A percentile compares a stretch with the other conserved stretches of the same genome.
Conservation (phyloP, 768 basidiomycete genomes). For the Grammothele lineata region DNA sequence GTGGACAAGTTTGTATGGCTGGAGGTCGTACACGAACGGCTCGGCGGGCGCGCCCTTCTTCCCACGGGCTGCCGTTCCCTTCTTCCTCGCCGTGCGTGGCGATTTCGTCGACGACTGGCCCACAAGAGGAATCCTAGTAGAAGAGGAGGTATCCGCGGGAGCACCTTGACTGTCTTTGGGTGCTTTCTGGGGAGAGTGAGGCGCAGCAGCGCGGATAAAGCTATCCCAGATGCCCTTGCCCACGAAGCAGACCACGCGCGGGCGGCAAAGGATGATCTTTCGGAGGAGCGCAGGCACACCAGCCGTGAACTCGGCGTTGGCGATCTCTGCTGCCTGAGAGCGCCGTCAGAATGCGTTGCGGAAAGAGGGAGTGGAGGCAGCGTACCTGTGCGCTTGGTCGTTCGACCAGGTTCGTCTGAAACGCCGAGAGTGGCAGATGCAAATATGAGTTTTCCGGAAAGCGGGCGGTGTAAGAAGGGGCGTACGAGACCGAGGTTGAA, state of each 20-base stretch:
- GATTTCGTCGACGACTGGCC: not conserved
- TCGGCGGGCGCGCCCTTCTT: not conserved
- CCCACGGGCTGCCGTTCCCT: too few relatives aligned
- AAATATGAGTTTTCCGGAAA: too few relatives aligned
- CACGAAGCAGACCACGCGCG: constrained; percentile 72
- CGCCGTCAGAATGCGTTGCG: not conserved
- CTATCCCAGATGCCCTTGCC: constrained; percentile 63
- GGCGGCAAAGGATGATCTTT: constrained; percentile 55
- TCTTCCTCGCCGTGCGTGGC: not conserved
- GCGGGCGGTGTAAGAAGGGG: too few relatives aligned
- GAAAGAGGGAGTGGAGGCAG: not conserved
- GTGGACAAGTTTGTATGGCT: constrained; percentile 48
- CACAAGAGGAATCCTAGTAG: too few relatives aligned
- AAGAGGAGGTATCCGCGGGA: too few relatives aligned
- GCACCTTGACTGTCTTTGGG: too few relatives aligned
- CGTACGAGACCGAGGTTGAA: constrained; percentile 68
- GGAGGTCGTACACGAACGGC: constrained; percentile 36
- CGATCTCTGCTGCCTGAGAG: constrained; percentile 44
- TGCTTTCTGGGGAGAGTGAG: not conserved
- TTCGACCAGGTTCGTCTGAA: constrained; percentile 71
- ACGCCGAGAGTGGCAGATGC: not conserved
- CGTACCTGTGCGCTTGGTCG: constrained; percentile 62
- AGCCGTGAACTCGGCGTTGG: constrained; percentile 43
- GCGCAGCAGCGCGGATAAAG: constrained; percentile 28
- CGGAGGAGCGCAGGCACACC: constrained; percentile 54